Conservation (phyloP, 164 flowering plant genomes). For the Buxus sempervirens region DNA sequence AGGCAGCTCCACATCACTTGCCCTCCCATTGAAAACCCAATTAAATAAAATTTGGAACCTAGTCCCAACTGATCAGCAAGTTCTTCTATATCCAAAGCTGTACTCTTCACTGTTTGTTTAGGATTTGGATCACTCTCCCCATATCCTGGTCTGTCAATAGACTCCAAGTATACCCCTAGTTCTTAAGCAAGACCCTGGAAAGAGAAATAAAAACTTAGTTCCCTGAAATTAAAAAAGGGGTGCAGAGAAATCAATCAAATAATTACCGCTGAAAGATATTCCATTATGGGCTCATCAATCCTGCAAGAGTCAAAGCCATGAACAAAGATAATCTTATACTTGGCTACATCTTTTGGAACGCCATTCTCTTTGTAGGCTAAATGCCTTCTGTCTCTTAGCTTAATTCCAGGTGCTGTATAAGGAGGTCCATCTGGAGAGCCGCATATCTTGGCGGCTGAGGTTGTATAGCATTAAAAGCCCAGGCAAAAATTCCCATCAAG, state of each 20-base stretch:
- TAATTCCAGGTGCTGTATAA: slow-evolving; percentile 60
- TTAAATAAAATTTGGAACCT: slow-evolving; percentile 55
- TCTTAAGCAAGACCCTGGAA: slow-evolving; percentile 49
- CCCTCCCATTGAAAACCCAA: slow-evolving; percentile 65
- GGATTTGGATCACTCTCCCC: slow-evolving; percentile 79
- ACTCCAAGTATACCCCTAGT: slow-evolving; percentile 46
- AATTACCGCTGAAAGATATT: slow-evolving; percentile 42
- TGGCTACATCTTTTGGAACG: slow-evolving; percentile 52
- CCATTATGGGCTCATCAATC: slow-evolving; percentile 26
- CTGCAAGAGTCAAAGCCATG: slow-evolving; percentile 60
- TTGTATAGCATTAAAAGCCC: slow-evolving; percentile 50
- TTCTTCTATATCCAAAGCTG: slow-evolving; percentile 63
- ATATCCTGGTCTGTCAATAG: slow-evolving; percentile 73
- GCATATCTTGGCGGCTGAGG: slow-evolving; percentile 60
- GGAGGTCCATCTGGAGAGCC: slow-evolving; percentile 64
- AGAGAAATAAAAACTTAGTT: not conserved
- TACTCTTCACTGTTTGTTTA: slow-evolving; percentile 43
- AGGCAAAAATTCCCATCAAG: slow-evolving; percentile 42
- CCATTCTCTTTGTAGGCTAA: slow-evolving; percentile 77
- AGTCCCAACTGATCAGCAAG: slow-evolving; percentile 63
- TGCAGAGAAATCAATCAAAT: not conserved
- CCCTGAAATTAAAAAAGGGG: not conserved
- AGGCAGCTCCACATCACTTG: slow-evolving; percentile 56
- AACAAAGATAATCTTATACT: slow-evolving; percentile 45
- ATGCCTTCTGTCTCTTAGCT: slow-evolving; percentile 71